These are phyloP conservation scores for Globisporangium carolinianum DNA, from an alignment of 352 stramenopile genomes.

Conservation along the genomic window DNA sequence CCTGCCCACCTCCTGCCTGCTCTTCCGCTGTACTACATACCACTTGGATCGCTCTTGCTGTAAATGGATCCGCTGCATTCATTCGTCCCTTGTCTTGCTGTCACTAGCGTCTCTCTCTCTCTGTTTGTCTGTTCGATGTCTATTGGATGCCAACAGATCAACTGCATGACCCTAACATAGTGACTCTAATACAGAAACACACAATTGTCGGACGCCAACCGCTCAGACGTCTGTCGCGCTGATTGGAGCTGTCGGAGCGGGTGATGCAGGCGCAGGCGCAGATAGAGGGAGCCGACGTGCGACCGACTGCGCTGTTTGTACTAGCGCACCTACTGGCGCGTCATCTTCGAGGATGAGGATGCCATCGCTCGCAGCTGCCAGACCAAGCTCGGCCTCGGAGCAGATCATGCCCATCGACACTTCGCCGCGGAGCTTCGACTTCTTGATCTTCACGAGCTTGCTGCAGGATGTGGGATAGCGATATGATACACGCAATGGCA, in stretches of 20 bases:
- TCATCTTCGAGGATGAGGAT: conserved; percentile 61
- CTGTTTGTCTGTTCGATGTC: too few relatives aligned
- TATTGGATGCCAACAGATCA: too few relatives aligned
- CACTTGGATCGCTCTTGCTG: background rate
- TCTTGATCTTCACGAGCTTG: conserved; percentile 82
- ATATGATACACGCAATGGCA: conserved; percentile 2
- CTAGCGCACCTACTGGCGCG: conserved; percentile 42
- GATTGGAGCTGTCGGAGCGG: background rate
- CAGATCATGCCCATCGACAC: conserved; percentile 81
- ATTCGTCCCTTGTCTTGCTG: background rate
- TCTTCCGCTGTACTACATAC: background rate
- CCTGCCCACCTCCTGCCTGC: background rate
- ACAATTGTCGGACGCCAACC: too few relatives aligned
- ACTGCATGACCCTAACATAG: too few relatives aligned
- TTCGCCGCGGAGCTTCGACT: conserved; percentile 74
- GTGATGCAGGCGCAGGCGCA: background rate
- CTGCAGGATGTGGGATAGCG: conserved; percentile 15
- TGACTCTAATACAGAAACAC: too few relatives aligned
- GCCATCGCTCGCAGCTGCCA: conserved; percentile 54
- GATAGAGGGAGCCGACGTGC: conserved; percentile 18
- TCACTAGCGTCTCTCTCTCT: background rate
- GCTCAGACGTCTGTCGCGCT: too few relatives aligned
- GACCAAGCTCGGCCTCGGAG: conserved; percentile 64
- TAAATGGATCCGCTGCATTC: background rate
- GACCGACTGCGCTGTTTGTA: conserved; percentile 33